phyloP scores from a whole-genome alignment of 2,329 filamentous ascomycete genomes.

The Mycosphaerella arachidis region DNA sequence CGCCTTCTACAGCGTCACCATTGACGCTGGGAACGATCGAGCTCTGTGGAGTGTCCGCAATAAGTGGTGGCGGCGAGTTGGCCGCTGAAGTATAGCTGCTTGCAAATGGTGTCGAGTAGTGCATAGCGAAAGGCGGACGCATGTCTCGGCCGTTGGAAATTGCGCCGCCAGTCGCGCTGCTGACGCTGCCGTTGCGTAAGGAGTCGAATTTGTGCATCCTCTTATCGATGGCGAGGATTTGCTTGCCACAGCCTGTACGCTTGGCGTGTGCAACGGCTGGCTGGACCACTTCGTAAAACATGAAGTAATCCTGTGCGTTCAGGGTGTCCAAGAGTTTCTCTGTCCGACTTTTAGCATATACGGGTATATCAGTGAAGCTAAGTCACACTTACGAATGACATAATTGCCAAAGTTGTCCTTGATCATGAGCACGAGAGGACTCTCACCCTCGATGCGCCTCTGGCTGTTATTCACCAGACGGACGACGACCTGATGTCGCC shows the following conservation, averaged over 20 bases:
- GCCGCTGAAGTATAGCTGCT: slow-evolving; percentile 27
- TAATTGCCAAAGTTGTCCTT: slow-evolving; percentile 94
- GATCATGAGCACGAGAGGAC: slow-evolving; percentile 71
- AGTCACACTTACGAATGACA: slow-evolving; percentile 77
- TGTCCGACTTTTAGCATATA: slow-evolving; percentile 35
- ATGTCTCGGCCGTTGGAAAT: slow-evolving; percentile 10
- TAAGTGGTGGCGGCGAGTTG: slow-evolving; percentile 27
- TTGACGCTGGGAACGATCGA: slow-evolving; percentile 29
- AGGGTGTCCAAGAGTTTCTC: slow-evolving; percentile 69
- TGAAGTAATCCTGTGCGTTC: slow-evolving; percentile 37
- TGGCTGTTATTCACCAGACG: slow-evolving; percentile 57
- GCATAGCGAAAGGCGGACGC: slow-evolving; percentile 8
- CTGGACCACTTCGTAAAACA: slow-evolving; percentile 39
- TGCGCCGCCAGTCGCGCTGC: slow-evolving; percentile 1
- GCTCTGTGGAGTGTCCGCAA: slow-evolving; percentile 26
- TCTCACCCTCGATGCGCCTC: slow-evolving; percentile 49
- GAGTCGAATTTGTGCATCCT: slow-evolving; percentile 44
- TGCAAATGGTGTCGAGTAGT: slow-evolving; percentile 16
- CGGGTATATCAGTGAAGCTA: neutral
- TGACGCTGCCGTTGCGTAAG: slow-evolving; percentile 14
- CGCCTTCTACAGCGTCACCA: slow-evolving; percentile 34
- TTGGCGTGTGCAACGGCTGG: slow-evolving; percentile 45
- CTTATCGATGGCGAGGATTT: slow-evolving; percentile 45
- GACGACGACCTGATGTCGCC: slow-evolving; percentile 63
- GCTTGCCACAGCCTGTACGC: slow-evolving; percentile 40